Conservation (phyloP, 352 stramenopile species). For the Phytopythium cucurbitacearum region DNA sequence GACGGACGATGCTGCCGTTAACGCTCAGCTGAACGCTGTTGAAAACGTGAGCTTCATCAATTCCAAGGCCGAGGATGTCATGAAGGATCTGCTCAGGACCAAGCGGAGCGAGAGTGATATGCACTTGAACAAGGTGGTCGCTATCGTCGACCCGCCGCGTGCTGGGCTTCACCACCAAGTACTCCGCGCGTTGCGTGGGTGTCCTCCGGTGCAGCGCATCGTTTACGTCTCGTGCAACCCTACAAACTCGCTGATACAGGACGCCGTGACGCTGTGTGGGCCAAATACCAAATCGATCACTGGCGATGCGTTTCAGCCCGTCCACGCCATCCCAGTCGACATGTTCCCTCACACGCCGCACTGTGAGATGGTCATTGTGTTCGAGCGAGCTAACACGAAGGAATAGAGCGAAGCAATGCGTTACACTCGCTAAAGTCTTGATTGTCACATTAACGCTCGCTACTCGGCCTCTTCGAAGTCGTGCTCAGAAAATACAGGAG, state of each 20-base stretch:
- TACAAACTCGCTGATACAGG: slow-evolving; percentile 91
- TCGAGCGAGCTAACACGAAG: slow-evolving; percentile 83
- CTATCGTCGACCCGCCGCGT: slow-evolving; percentile 96
- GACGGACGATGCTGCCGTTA: slow-evolving; percentile 87
- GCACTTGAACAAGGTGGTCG: slow-evolving; percentile 82
- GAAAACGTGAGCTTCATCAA: slow-evolving; percentile 89
- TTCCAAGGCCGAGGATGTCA: slow-evolving; percentile 90
- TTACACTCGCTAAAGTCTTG: slow-evolving; percentile 4
- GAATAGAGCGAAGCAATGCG: slow-evolving; percentile 6
- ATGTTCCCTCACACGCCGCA: slow-evolving; percentile 99
- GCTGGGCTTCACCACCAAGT: slow-evolving; percentile 93
- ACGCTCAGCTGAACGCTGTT: slow-evolving; percentile 83
- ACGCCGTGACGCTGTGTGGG: slow-evolving; percentile 88
- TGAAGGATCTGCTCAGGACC: slow-evolving; percentile 71
- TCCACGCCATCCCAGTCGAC: slow-evolving; percentile 94
- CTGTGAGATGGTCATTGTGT: slow-evolving; percentile 98
- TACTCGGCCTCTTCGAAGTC: slow-evolving; percentile 70
- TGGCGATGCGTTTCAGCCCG: slow-evolving; percentile 89
- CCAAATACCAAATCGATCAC: slow-evolving; percentile 91
- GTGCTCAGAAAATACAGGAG: slow-evolving; percentile 41
- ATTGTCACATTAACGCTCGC: slow-evolving; percentile 13
- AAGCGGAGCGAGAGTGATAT: slow-evolving; percentile 53
- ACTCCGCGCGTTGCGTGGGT: slow-evolving; percentile 81
- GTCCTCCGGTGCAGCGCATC: slow-evolving; percentile 80
- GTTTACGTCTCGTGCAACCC: slow-evolving; percentile 99